These are phyloP conservation scores for Sphagnurus paluster DNA, from an alignment of 1,284 basidiomycete genomes.

Conservation along the genomic window DNA sequence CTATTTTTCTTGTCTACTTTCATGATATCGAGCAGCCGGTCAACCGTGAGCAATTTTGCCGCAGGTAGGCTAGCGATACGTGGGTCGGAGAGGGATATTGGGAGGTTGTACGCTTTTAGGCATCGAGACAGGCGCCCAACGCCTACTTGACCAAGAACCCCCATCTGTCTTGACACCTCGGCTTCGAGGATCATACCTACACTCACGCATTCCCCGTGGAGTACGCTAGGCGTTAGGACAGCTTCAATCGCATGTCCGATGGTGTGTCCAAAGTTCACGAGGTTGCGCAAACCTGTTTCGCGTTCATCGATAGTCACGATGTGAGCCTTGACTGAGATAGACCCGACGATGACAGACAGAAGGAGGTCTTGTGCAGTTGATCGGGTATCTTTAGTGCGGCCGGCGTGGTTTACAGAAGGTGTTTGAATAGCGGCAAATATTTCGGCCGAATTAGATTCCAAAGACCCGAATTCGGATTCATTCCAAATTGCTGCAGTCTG, in stretches of 20 bases:
- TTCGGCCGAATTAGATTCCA: slow-evolving; percentile 83
- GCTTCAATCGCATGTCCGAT: slow-evolving; percentile 97
- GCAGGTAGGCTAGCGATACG: slow-evolving; percentile 73
- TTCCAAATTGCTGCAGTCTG: slow-evolving; percentile 97
- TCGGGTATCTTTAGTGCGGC: slow-evolving; percentile 68
- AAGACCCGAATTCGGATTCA: slow-evolving; percentile 80
- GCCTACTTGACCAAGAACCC: slow-evolving; percentile 84
- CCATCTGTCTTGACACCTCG: slow-evolving; percentile 86
- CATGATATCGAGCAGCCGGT: slow-evolving; percentile 89
- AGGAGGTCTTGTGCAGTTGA: slow-evolving; percentile 77
- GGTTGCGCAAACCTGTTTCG: slow-evolving; percentile 92
- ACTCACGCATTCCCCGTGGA: slow-evolving; percentile 93
- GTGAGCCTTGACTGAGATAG: slow-evolving; percentile 90
- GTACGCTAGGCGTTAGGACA: slow-evolving; percentile 84
- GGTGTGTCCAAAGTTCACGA: slow-evolving; percentile 97
- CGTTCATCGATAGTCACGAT: slow-evolving; percentile 95
- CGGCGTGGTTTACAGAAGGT: slow-evolving; percentile 60
- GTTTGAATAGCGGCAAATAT: slow-evolving; percentile 84
- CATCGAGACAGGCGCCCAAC: slow-evolving; percentile 85
- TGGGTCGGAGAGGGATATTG: slow-evolving; percentile 78
- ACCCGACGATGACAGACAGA: slow-evolving; percentile 82
- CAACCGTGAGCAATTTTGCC: slow-evolving; percentile 73
- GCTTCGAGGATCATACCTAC: slow-evolving; percentile 95
- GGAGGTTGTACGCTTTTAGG: slow-evolving; percentile 86
- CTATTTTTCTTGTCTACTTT: slow-evolving; percentile 98